phyloP scores from a whole-genome alignment of 2,329 filamentous ascomycete genomes.

The Nigrograna mackinnonii region DNA sequence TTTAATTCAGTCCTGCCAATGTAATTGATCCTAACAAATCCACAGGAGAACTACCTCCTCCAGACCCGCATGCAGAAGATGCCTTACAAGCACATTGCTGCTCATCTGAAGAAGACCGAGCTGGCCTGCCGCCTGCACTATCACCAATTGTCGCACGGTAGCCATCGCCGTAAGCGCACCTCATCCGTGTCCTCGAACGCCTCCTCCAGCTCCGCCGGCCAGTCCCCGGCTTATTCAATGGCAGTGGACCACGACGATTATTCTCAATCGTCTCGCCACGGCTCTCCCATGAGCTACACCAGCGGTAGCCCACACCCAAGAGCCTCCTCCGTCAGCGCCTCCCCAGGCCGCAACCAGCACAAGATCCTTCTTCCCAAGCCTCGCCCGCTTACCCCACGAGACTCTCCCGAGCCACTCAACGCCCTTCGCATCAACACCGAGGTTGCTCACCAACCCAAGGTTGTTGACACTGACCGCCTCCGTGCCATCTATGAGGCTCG shows the following conservation, averaged over 20 bases:
- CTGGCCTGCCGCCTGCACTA: slow-evolving; percentile 85
- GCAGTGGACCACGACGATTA: slow-evolving; percentile 39
- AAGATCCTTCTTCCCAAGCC: slow-evolving; percentile 67
- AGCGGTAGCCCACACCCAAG: slow-evolving; percentile 49
- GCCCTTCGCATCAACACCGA: slow-evolving; percentile 51
- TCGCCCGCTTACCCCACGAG: slow-evolving; percentile 44
- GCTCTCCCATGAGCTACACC: slow-evolving; percentile 48
- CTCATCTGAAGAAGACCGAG: slow-evolving; percentile 85
- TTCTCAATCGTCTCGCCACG: slow-evolving; percentile 41
- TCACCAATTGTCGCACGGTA: slow-evolving; percentile 82
- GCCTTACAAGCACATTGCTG: slow-evolving; percentile 88
- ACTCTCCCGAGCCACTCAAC: slow-evolving; percentile 41
- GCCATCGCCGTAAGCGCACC: slow-evolving; percentile 77
- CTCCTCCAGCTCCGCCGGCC: slow-evolving; percentile 42
- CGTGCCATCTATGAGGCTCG: slow-evolving; percentile 71
- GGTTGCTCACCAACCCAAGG: slow-evolving; percentile 46
- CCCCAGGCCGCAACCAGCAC: slow-evolving; percentile 58
- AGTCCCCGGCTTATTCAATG: slow-evolving; percentile 43
- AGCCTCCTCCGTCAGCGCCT: slow-evolving; percentile 45
- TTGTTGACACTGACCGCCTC: slow-evolving; percentile 69
- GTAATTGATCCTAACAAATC: slow-evolving; percentile 18
- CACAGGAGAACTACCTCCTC: slow-evolving; percentile 78
- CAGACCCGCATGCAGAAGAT: slow-evolving; percentile 85
- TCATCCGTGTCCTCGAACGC: slow-evolving; percentile 66
- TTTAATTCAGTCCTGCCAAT: not conserved